These are phyloP conservation scores for Cladorrhinum samala DNA, from an alignment of 495 filamentous ascomycete genomes.

Conservation along the genomic window DNA sequence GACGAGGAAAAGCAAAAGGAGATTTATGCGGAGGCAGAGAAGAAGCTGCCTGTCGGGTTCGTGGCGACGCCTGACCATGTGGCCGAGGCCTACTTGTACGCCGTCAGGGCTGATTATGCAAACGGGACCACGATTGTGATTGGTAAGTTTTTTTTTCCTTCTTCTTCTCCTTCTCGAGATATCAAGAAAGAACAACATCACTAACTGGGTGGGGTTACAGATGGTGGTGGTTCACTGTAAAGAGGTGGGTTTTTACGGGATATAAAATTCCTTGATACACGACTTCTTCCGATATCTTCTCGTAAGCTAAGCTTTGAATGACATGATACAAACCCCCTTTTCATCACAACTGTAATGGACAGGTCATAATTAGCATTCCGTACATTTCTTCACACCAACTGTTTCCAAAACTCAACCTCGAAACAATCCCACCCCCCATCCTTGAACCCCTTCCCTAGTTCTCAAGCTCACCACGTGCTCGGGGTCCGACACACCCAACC, in stretches of 20 bases:
- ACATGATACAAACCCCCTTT: no score
- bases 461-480: neutral
- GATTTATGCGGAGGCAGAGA: slow-evolving; percentile 23
- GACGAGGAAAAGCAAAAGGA: slow-evolving; percentile 28
- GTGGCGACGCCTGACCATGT: slow-evolving; percentile 47
- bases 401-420: neutral
- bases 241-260: no score
- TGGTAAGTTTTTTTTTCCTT: slow-evolving; percentile 16
- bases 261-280: no score
- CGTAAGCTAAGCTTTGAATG: no score
- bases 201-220: neutral
- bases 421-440: neutral
- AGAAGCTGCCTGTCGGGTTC: slow-evolving; percentile 34
- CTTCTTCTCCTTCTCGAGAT: neutral
- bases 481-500: slow-evolving; percentile 1
- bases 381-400: neutral
- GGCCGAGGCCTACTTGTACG: slow-evolving; percentile 53
- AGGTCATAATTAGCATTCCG: neutral
- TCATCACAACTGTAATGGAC: no score
- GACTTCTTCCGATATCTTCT: no score
- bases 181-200: neutral
- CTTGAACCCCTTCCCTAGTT: neutral
- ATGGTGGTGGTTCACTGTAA: slow-evolving; percentile 11
- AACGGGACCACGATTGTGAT: slow-evolving; percentile 43
- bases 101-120: slow-evolving; percentile 48